A percentile compares a stretch with the other conserved stretches of the same genome.
These are phyloP conservation scores for Oropetium thomaeum DNA, from an alignment of 176 grass and related monocot species.

Conservation along the genomic window DNA sequence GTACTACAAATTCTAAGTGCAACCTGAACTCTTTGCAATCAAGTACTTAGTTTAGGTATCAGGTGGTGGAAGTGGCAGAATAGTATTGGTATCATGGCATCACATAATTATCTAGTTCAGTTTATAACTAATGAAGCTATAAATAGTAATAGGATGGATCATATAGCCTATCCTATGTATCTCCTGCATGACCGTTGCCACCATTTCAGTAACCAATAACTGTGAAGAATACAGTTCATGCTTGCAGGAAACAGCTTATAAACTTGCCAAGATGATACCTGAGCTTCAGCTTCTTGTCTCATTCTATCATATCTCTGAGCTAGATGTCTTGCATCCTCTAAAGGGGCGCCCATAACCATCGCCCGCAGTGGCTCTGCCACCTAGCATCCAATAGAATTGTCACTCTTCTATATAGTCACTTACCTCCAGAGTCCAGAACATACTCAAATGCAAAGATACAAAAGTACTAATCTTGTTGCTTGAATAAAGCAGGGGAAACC, in stretches of 20 bases:
- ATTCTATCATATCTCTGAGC: constrained; percentile 93
- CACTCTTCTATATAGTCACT: background rate
- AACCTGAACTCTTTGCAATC: background rate
- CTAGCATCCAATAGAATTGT: constrained; percentile 44
- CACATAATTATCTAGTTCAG: background rate
- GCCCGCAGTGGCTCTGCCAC: constrained; percentile 87
- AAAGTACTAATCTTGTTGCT: too few species aligned
- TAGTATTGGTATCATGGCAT: background rate
- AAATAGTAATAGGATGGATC: background rate
- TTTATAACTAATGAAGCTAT: background rate
- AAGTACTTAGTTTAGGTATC: background rate
- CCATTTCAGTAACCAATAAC: constrained; percentile 19
- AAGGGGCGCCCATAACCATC: constrained; percentile 90
- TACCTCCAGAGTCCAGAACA: background rate
- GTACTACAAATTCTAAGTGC: background rate
- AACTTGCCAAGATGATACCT: constrained; percentile 43
- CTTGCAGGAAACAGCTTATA: background rate
- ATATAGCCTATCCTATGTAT: background rate
- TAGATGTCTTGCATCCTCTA: constrained; percentile 95
- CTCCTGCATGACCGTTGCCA: constrained; percentile 1
- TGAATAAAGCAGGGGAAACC: too few species aligned
- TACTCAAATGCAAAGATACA: background rate
- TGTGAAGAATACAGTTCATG: background rate
- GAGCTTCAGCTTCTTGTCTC: constrained; percentile 93
- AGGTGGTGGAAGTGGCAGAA: background rate